Evolutionary conservation across 208 protist species (phyloP).

Genomic region (Acanthamoeba triangularis): DNA sequence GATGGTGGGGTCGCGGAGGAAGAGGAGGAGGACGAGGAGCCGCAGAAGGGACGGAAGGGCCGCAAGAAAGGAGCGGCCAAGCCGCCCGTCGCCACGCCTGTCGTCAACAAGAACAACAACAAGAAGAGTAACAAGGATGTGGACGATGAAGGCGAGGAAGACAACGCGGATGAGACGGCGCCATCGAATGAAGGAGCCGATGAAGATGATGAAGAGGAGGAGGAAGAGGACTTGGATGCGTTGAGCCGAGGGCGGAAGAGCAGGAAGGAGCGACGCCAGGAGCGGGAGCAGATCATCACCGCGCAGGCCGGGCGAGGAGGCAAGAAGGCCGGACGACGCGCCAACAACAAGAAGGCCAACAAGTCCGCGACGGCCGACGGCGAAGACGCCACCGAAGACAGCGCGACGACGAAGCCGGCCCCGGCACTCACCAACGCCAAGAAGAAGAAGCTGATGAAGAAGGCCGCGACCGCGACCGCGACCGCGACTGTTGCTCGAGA

Average conservation of each 20-base stretch:
- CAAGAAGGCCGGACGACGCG: conserved; percentile 60
- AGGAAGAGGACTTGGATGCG: conserved; percentile 37
- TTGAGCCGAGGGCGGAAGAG: conserved; percentile 34
- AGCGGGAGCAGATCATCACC: conserved; percentile 39
- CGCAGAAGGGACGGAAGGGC: neutral
- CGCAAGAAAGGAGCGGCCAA: neutral
- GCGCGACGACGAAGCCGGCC: neutral
- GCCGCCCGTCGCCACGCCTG: neutral
- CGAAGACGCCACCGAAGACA: neutral
- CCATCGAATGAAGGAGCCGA: neutral
- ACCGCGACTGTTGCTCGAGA: neutral
- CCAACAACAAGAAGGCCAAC: conserved; percentile 9
- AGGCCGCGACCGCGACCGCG: neutral
- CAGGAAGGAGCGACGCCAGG: conserved; percentile 43
- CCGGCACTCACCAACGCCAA: neutral
- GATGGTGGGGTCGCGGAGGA: neutral
- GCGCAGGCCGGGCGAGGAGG: neutral
- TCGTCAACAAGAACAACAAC: neutral
- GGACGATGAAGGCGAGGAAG: neutral
- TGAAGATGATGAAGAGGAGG: neutral
- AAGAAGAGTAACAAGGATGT: neutral
- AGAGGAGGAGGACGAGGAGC: neutral
- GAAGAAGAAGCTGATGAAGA: neutral
- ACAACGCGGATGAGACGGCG: neutral
- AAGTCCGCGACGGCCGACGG: neutral